Evolutionary conservation across 345 rosid species (phyloP), one percentile per base, ranked within the genome.

Genomic region (Aquilaria sinensis): DNA sequence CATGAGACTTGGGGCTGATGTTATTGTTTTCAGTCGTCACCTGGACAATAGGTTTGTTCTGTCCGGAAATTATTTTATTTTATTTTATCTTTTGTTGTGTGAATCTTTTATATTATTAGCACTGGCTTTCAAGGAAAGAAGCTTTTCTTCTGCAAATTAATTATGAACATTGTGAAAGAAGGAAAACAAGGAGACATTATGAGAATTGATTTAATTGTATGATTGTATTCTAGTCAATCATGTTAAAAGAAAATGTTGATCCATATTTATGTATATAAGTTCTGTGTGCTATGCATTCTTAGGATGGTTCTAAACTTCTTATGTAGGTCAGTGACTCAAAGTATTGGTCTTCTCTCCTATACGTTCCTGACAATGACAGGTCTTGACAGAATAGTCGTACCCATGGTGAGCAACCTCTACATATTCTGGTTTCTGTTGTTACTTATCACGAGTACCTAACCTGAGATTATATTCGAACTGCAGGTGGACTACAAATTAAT

Each of bases 1-100:
- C 63, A 90, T 88, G 96, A 83, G 98, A 76, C 96, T 93, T 68
- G 97, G 98, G 69, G 97, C 92, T 57, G 98, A 89, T 76, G 98
- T 83, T 55, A 77, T 93, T 45, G 94, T 93, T 68, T 88, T 93
- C 83, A 93, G 89, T 77, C 83, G 97, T 67, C 83, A 79, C 72
- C 9, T 62, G 57, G 67, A 71, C 53, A 63, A 90, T 50, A 78
- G 89, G 99, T 94, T 68, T 65, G 89, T 66, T 71, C 51, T 50
- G 34, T 58, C 8, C 43, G 55, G 54, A 31, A 51, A 66, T 51
- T 54, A 31, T 60, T 3, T 51, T 30, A 33, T 37, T 15, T 56
- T 51, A 51, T 58, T 8, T 69, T n/a, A 55, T 13, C 12, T 56
- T 32, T 5, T 49, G 37, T 59, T 57, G 41, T 23, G 9, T 63